Evolutionary conservation across 495 filamentous ascomycete genomes (phyloP), one percentile per base, ranked within the genome.

Genomic region (Penicillium mononematosum): DNA sequence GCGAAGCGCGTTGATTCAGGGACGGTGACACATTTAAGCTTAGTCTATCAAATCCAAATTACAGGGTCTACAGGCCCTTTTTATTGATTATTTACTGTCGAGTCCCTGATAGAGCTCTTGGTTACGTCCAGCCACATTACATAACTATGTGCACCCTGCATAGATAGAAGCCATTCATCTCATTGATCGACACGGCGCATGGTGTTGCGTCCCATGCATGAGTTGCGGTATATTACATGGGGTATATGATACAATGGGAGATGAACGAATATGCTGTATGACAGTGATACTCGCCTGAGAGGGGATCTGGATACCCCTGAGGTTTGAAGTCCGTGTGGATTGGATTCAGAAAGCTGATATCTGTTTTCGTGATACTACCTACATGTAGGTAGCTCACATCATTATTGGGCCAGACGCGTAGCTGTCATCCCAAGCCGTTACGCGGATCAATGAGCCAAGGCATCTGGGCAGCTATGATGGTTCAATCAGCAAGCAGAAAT

Each of bases 331-430:
- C 19, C 36, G 17, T 29, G 22, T 53, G 31, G 48, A 42, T 49
- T 19, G 39, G 53, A 55, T 45, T 50, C 50, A 50, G 31, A 38
- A 55, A 36, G 43, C 24, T 43, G 39, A 42, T 53, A 55, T 32
- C 44, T 50, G 54, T 47, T 29, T 41, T 47, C 20, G 29, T 32
- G 39, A 20, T 24, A 53, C 53, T 41, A 11, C 31, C 31, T 14
- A 29, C 27, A 29, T 29, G 7, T 9, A 34, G 31, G 31, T 34
- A 47, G 38, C 39, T 25, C 58, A 39, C 5, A 9, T 43, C 31
- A 42, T 62, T 44, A 59, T 65, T 67, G 58, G 64, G 41, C 27
- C 43, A 22, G 60, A 55, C 55, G 45, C 46, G 45, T 51, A 55
- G 41, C 61, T 53, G 55, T 29, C 53, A 46, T 34, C 16, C 16